These are phyloP conservation scores for Trichoderma brevicompactum DNA, from an alignment of 2,329 filamentous ascomycete species.

Conservation along the genomic window DNA sequence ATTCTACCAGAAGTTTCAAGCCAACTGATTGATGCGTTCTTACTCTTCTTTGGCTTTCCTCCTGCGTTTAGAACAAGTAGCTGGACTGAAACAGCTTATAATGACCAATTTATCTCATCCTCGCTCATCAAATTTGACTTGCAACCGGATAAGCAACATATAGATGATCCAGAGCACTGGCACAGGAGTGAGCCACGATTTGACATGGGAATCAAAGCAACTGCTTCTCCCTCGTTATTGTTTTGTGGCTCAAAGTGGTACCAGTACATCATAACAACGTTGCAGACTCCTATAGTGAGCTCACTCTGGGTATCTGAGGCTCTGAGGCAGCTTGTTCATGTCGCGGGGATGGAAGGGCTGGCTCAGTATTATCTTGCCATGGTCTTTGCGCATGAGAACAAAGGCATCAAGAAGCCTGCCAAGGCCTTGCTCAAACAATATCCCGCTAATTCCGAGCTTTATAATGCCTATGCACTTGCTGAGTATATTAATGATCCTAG, in stretches of 20 bases:
- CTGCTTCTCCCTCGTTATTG: constrained; percentile 55
- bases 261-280: constrained; percentile 42
- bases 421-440: constrained; percentile 74
- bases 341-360: constrained; percentile 45
- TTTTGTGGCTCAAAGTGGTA: constrained; percentile 56
- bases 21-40: constrained; percentile 69
- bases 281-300: constrained; percentile 37
- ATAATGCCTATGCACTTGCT: constrained; percentile 77
- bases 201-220: constrained; percentile 36
- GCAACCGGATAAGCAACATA: constrained; percentile 16
- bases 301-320: constrained; percentile 56
- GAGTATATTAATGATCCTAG: constrained; percentile 62
- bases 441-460: constrained; percentile 67
- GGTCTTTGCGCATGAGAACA: constrained; percentile 59
- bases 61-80: constrained; percentile 43
- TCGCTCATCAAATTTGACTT: constrained; percentile 16
- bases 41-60: constrained; percentile 70
- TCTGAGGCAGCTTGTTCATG: constrained; percentile 63
- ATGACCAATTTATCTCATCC: constrained; percentile 40
- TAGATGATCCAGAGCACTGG: constrained; percentile 32
- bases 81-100: constrained; percentile 40
- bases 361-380: constrained; percentile 74
- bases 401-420: constrained; percentile 67
- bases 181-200: constrained; percentile 40
- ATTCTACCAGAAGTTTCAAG: constrained; percentile 44